Conservation (phyloP, 768 basidiomycete genomes). For the Boletus vermiculosoides region DNA sequence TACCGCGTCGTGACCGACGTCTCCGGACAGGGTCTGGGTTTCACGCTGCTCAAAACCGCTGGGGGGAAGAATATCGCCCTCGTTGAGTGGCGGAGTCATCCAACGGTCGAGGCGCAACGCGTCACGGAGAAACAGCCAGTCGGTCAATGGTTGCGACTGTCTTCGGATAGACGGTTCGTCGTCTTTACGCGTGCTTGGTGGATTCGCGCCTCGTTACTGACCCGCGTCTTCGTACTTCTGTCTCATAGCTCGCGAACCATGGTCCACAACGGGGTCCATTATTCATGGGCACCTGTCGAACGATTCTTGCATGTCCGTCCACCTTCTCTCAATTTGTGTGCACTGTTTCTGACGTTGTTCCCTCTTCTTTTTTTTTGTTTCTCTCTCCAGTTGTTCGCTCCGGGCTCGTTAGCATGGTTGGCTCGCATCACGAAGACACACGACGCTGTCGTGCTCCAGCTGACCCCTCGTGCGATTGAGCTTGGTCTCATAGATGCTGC, state of each 20-base stretch:
- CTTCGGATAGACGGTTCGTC: conserved; percentile 45
- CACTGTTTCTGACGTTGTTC: not conserved
- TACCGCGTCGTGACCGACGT: conserved; percentile 51
- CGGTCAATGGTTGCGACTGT: conserved; percentile 54
- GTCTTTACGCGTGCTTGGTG: not conserved
- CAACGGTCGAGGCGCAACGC: conserved; percentile 53
- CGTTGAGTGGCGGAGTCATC: conserved; percentile 53
- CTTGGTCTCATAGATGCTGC: conserved; percentile 51
- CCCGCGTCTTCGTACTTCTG: not conserved
- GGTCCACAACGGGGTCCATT: conserved; percentile 48
- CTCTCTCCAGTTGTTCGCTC: conserved; percentile 45
- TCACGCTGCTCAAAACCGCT: conserved; percentile 52
- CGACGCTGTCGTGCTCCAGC: conserved; percentile 48
- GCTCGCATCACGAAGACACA: conserved; percentile 50
- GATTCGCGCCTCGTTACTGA: not conserved
- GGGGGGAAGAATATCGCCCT: conserved; percentile 49
- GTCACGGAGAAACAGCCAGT: conserved; percentile 48
- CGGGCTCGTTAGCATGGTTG: conserved; percentile 40
- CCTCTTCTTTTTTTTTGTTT: not conserved
- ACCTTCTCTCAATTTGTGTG: not conserved
- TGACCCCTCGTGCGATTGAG: conserved; percentile 55
- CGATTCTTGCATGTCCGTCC: conserved; percentile 42
- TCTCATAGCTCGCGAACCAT: conserved; percentile 44
- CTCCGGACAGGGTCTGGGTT: conserved; percentile 47
- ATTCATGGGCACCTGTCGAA: conserved; percentile 56